These are phyloP conservation scores for Aspergillus campestris DNA, from an alignment of 495 filamentous ascomycete genomes.

Conservation along the genomic window DNA sequence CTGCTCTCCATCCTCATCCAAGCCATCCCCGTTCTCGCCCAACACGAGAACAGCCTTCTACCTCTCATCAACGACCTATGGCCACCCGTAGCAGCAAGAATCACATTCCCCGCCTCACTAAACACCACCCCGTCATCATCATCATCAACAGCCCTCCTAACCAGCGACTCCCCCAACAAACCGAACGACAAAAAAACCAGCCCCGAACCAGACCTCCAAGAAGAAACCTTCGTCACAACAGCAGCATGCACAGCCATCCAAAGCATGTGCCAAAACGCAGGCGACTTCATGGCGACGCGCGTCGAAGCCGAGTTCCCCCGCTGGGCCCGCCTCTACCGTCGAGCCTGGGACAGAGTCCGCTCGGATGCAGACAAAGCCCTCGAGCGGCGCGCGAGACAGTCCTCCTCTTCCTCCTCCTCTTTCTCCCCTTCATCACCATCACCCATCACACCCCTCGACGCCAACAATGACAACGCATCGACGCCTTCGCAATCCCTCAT, in stretches of 20 bases:
- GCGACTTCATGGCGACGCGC: slow-evolving; percentile 70
- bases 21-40: slow-evolving; percentile 56
- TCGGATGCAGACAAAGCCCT: slow-evolving; percentile 27
- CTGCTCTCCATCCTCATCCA: slow-evolving; percentile 67
- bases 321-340: slow-evolving; percentile 37
- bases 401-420: not conserved
- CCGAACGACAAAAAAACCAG: not conserved
- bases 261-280: slow-evolving; percentile 51
- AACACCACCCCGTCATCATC: slow-evolving; percentile 3
- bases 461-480: not conserved
- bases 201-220: slow-evolving; percentile 39
- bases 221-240: slow-evolving; percentile 65
- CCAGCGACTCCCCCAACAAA: slow-evolving; percentile 6
- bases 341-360: slow-evolving; percentile 31
- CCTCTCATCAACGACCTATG: slow-evolving; percentile 85
- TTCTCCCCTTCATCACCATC: not conserved
- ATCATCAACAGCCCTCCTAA: slow-evolving; percentile 22
- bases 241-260: slow-evolving; percentile 58
- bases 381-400: slow-evolving; percentile 19
- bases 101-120: slow-evolving; percentile 40
- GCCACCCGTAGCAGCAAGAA: slow-evolving; percentile 63
- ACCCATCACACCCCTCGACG: not conserved
- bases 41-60: slow-evolving; percentile 72
- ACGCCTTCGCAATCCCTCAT: no score
- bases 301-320: slow-evolving; percentile 62